Conservation (phyloP, 345 rosid genomes). For the Corchorus capsularis region DNA sequence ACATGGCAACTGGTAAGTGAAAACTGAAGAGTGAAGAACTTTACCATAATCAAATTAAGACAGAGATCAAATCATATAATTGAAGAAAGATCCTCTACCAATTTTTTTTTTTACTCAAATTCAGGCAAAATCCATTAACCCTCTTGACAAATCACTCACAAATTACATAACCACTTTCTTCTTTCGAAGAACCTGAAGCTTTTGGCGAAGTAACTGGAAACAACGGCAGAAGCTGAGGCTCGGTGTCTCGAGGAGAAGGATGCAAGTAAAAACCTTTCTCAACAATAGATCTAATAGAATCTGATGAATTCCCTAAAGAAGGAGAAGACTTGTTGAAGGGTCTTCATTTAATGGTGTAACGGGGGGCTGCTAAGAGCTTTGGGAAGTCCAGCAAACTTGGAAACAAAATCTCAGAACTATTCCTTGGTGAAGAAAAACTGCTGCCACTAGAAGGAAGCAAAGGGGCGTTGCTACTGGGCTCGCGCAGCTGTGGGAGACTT, state of each 20-base stretch:
- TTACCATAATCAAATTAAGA: constrained; percentile 38
- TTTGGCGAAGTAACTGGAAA: constrained; percentile 91
- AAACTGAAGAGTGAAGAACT: too few relatives aligned
- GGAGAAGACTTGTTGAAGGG: constrained; percentile 69
- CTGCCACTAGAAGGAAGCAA: constrained; percentile 47
- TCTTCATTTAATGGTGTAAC: constrained; percentile 79
- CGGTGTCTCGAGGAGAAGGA: constrained; percentile 81
- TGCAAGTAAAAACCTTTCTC: constrained; percentile 90
- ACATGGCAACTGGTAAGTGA: too few relatives aligned
- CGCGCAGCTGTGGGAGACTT: too few relatives aligned
- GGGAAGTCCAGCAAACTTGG: constrained; percentile 96
- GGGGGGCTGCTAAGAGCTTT: constrained; percentile 86
- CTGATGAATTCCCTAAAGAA: constrained; percentile 56
- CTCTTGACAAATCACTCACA: constrained; percentile 14
- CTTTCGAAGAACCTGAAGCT: constrained; percentile 49
- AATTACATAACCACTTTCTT: constrained; percentile 13
- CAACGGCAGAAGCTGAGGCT: constrained; percentile 88
- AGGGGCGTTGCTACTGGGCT: too few relatives aligned
- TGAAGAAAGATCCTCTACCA: constrained; percentile 34
- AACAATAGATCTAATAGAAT: constrained; percentile 79
- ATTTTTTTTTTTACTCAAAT: constrained; percentile 20
- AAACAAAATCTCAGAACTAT: constrained; percentile 78
- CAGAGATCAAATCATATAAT: constrained; percentile 53
- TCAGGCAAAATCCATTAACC: constrained; percentile 25
- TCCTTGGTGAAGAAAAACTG: constrained; percentile 61